Base-by-base conservation (phyloP, 345 rosid genomes). In the Salix purpurea region DNA sequence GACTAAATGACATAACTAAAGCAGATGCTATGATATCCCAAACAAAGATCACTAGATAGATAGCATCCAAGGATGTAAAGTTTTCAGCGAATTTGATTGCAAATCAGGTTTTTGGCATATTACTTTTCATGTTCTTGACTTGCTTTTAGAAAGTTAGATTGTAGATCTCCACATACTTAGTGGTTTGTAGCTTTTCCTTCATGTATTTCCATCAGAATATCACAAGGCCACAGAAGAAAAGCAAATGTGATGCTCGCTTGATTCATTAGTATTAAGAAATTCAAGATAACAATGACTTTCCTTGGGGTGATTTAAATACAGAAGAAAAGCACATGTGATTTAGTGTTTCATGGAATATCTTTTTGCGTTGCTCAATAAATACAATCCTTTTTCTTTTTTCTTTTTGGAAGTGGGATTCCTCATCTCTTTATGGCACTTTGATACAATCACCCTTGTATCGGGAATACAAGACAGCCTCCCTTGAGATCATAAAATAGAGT, bases 381-480 rank as follows among this genome's bases (percentile, higher is more conserved):
- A 21, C 2, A 36, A 48, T 6, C 60, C 16, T 52, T 67, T 11
- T 32, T 58, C 15, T 19, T 67, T 28, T 69, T 32, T 58, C 15
- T 19, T 67, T 69, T 19, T 18, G 8, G 21, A 34, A 46, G 36
- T 60, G 42, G 61, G 66, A 42, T 50, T 70, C 37, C 39, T 56
- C 28, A 19, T 32, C 14, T 79, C 42, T 82, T 77, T 77, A 9
- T 82, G 82, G 88, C 94, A 96, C 98, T 81, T 89, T 71, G 91
- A 91, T 83, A 88, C 91, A 74, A 64, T 87, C 30, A 79, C 94
- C 44, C 87, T 96, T 78, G 30, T 89, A 26, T 96, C 97, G 98
- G 98, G 99, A 71, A 90, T 91, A 82, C 97, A 64, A 84, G 99
- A 83, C 97, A 4, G 74, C 81, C 90, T 44, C 93, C 93, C 30